Evolutionary conservation across 2,329 filamentous ascomycete species (phyloP).

Genomic region (Colletotrichum falcatum): DNA sequence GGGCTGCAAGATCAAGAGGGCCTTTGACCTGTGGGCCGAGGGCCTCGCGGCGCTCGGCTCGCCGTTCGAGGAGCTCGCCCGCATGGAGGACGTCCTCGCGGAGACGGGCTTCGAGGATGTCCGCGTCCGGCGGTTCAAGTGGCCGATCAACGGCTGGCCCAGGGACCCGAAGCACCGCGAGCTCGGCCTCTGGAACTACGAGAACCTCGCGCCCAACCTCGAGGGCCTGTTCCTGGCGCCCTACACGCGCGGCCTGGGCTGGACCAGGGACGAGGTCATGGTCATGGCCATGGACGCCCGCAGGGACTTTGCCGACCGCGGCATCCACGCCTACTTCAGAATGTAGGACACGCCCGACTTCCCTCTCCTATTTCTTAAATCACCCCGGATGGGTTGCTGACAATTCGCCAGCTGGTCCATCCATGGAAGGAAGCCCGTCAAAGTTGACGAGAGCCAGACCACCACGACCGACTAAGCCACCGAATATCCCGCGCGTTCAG

Average conservation of each 20-base stretch:
- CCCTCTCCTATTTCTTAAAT: too few relatives aligned
- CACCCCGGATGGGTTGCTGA: not conserved
- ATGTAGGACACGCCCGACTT: conserved; percentile 46
- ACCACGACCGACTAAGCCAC: not conserved
- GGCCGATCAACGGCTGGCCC: conserved; percentile 65
- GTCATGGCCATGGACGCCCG: conserved; percentile 8
- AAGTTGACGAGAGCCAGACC: not conserved
- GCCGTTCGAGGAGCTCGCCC: conserved; percentile 47
- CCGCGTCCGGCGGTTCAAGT: conserved; percentile 58
- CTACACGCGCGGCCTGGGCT: conserved; percentile 10
- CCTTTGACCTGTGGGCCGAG: not conserved
- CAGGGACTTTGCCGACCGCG: not conserved
- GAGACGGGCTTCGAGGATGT: conserved; percentile 69
- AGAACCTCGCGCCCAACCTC: conserved; percentile 42
- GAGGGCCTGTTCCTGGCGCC: conserved; percentile 45
- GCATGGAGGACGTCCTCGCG: conserved; percentile 60
- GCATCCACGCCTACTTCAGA: conserved; percentile 43
- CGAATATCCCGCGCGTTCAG: too few relatives aligned
- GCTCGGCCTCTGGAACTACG: conserved; percentile 52
- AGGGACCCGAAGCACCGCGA: conserved; percentile 63
- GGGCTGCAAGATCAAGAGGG: conserved; percentile 43
- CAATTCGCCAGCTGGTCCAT: not conserved
- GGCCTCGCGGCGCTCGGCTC: not conserved
- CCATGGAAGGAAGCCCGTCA: not conserved
- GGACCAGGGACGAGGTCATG: conserved; percentile 6